Conservation (phyloP, 2,329 filamentous ascomycete species). For the Elsinoe batatas region DNA sequence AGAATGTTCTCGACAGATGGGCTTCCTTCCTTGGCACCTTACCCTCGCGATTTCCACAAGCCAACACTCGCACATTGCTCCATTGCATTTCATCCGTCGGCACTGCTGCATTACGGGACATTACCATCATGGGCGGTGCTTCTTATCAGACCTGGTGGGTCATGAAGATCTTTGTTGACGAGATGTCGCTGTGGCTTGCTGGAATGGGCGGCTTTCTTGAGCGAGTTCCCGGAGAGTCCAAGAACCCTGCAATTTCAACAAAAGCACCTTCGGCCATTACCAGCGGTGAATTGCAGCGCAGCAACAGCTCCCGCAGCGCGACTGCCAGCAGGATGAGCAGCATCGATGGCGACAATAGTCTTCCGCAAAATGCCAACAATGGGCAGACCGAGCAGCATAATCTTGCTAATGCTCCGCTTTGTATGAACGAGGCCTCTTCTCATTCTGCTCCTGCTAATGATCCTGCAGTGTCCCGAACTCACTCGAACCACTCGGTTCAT, state of each 20-base stretch:
- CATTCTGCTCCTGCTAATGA: background rate
- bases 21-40: conserved; percentile 61
- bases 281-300: conserved; percentile 19
- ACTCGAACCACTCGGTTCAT: conserved; percentile 16
- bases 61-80: conserved; percentile 61
- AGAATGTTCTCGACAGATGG: conserved; percentile 70
- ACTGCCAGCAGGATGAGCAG: conserved; percentile 26
- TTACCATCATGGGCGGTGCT: conserved; percentile 66
- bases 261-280: conserved; percentile 12
- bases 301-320: conserved; percentile 22
- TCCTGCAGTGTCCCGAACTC: conserved; percentile 15
- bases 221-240: conserved; percentile 24
- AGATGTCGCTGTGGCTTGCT: conserved; percentile 84
- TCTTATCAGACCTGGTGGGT: conserved; percentile 93
- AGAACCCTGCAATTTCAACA: background rate
- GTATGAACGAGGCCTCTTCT: conserved; percentile 7
- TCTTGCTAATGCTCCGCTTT: conserved; percentile 13
- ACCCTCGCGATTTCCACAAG: conserved; percentile 62
- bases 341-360: conserved; percentile 20
- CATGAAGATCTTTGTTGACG: conserved; percentile 89
- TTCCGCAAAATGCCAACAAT: conserved; percentile 9
- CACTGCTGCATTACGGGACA: conserved; percentile 67
- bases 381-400: conserved; percentile 8
- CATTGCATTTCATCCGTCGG: conserved; percentile 67
- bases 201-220: conserved; percentile 83